Evolutionary conservation across 768 basidiomycete genomes (phyloP), one percentile per base, ranked within the genome.

Genomic region (Pluteus cervinus): DNA sequence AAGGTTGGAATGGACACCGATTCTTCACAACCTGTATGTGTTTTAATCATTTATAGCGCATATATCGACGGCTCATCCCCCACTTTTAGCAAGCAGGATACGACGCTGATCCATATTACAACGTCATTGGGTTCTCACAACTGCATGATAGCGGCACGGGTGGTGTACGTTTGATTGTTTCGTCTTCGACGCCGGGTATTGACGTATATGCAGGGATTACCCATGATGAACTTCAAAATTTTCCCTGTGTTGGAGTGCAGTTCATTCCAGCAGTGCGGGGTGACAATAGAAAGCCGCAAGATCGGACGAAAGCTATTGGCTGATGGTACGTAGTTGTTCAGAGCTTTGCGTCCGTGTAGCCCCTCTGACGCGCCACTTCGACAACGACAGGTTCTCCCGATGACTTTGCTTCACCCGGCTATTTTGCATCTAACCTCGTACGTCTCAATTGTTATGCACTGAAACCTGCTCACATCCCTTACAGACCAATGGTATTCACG

Each of bases 1-100:
- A 82, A 82, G 58, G 69, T 61, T 2, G 79, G 79, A 5, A 72
- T 80, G 69, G 79, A 82, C 48, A 80, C 78, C 0, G 75, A 81
- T 47, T 76, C 76, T 9, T 74, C 76, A 3, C 73, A 68, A 48
- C 76, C 76, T 50, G 76, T 76, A 45, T 17, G 10, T 14, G 36
- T n/a, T 22, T 29, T 9, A 20, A 12, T 29, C 16, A n/a, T 28
- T 16, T 29, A n/a, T 12, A 11, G 18, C 26, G 24, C 16, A 6
- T 14, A n/a, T 4, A 29, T 22, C 11, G 22, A 7, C 15, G 29
- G 18, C 18, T 32, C 32, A 44, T 42, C 10, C 7, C 25, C 6
- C 23, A 16, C 36, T 10, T 39, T 11, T 41, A 73, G 69, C 69
- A 71, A 43, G 69, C 67, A 2, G 70, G 68, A n/a, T 73, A 72